phyloP scores from a whole-genome alignment of 176 grass and related monocot species.

The Elymus sibiricus region DNA sequence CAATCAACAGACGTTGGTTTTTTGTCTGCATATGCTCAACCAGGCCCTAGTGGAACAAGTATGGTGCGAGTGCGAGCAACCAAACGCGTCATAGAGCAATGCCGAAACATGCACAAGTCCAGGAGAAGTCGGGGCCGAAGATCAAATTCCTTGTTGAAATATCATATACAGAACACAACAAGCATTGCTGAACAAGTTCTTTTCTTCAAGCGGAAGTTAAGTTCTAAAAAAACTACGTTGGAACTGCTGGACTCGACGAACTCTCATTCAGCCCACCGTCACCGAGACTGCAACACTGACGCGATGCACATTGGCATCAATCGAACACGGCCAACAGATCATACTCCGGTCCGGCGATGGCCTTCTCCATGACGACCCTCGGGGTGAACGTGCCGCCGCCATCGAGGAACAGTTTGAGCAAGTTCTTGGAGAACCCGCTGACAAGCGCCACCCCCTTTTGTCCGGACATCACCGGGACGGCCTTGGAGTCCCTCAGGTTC shows the following conservation, averaged over 20 bases:
- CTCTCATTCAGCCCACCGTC: background rate
- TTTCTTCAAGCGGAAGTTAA: background rate
- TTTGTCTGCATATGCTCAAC: no score
- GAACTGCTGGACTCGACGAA: background rate
- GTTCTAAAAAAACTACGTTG: background rate
- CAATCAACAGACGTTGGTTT: no score
- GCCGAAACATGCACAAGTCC: no score
- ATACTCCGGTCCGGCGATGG: conserved; percentile 46
- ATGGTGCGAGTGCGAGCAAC: no score
- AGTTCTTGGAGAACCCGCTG: conserved; percentile 75
- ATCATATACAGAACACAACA: background rate
- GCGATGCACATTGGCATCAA: background rate
- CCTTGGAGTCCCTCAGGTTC: conserved; percentile 55
- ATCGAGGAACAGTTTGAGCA: conserved; percentile 55
- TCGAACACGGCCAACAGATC: conserved; percentile 49
- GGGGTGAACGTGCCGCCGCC: conserved; percentile 28
- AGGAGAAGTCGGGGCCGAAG: no score
- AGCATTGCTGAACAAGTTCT: background rate
- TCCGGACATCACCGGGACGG: conserved; percentile 33
- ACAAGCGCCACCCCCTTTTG: conserved; percentile 57
- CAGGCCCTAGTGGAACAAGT: no score
- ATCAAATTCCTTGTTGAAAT: background rate
- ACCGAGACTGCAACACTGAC: background rate
- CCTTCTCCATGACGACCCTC: conserved; percentile 47
- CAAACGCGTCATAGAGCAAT: no score